phyloP scores from a whole-genome alignment of 2,329 filamentous ascomycete genomes.

The Pseudofabraea citricarpa region DNA sequence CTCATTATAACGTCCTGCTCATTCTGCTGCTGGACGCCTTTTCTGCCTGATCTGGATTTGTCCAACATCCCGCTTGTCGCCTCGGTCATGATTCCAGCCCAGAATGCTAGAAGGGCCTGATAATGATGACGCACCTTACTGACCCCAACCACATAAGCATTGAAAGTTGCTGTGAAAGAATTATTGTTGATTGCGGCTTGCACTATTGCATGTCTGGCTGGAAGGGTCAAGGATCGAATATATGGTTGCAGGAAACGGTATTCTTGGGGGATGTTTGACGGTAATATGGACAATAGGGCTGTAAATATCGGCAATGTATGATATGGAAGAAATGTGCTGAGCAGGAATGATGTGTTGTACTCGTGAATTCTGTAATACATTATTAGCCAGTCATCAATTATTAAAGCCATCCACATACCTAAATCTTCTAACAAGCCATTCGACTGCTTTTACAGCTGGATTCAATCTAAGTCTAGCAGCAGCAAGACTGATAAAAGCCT shows the following conservation, averaged over 20 bases:
- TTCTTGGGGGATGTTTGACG: constrained; percentile 64
- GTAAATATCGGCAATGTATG: constrained; percentile 82
- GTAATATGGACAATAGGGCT: constrained; percentile 82
- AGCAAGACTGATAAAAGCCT: constrained; percentile 77
- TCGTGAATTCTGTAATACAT: constrained; percentile 68
- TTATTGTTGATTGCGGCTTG: constrained; percentile 77
- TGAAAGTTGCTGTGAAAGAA: constrained; percentile 70
- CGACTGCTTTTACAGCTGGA: constrained; percentile 84
- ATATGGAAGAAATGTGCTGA: constrained; percentile 89
- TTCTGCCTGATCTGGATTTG: constrained; percentile 68
- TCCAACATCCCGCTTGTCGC: constrained; percentile 80
- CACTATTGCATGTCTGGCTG: constrained; percentile 76
- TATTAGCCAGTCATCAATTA: constrained; percentile 6
- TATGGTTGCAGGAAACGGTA: constrained; percentile 87
- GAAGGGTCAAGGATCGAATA: constrained; percentile 68
- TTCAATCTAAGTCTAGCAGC: constrained; percentile 74
- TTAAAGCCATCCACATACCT: constrained; percentile 62
- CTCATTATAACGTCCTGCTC: constrained; percentile 72
- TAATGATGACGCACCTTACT: constrained; percentile 70
- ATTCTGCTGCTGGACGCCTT: constrained; percentile 71
- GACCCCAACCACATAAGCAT: constrained; percentile 71
- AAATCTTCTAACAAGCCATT: constrained; percentile 92
- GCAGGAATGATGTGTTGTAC: constrained; percentile 72
- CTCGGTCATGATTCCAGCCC: constrained; percentile 84
- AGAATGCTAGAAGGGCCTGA: constrained; percentile 77